These are phyloP conservation scores for Nothomitra cinnamomea DNA, from an alignment of 2,329 filamentous ascomycete species.

Conservation along the genomic window DNA sequence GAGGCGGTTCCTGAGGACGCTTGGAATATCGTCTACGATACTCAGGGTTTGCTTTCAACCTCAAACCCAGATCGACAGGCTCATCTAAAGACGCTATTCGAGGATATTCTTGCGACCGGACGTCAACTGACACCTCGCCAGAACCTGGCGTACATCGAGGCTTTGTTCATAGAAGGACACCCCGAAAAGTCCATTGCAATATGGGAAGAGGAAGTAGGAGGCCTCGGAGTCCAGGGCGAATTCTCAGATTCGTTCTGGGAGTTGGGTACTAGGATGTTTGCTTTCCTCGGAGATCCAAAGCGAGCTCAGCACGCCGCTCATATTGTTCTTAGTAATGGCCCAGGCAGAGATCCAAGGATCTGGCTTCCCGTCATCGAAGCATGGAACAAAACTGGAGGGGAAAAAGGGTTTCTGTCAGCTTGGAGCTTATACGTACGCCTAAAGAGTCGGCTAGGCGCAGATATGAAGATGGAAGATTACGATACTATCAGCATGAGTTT, in stretches of 20 bases:
- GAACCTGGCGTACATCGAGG: constrained; percentile 50
- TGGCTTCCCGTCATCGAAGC: constrained; percentile 53
- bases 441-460: constrained; percentile 38
- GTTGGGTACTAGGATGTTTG: constrained; percentile 49
- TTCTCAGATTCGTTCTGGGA: constrained; percentile 32
- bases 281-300: constrained; percentile 37
- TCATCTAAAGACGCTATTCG: constrained; percentile 43
- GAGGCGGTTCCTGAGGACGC: constrained; percentile 13
- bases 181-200: constrained; percentile 34
- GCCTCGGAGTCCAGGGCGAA: constrained; percentile 26
- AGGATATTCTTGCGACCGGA: constrained; percentile 47
- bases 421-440: constrained; percentile 52
- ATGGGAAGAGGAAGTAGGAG: constrained; percentile 41
- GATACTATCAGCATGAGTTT: constrained; percentile 58
- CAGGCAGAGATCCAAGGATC: constrained; percentile 35
- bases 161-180: constrained; percentile 7
- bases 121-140: constrained; percentile 38
- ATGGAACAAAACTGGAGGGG: constrained; percentile 36
- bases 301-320: constrained; percentile 40
- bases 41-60: neutral
- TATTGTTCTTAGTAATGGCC: constrained; percentile 30
- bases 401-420: constrained; percentile 37
- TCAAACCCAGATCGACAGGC: constrained; percentile 21
- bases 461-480: constrained; percentile 57
- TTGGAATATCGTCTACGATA: constrained; percentile 44